phyloP scores from a whole-genome alignment of 805 yeast species.

The Dipodascus geniculatus region DNA sequence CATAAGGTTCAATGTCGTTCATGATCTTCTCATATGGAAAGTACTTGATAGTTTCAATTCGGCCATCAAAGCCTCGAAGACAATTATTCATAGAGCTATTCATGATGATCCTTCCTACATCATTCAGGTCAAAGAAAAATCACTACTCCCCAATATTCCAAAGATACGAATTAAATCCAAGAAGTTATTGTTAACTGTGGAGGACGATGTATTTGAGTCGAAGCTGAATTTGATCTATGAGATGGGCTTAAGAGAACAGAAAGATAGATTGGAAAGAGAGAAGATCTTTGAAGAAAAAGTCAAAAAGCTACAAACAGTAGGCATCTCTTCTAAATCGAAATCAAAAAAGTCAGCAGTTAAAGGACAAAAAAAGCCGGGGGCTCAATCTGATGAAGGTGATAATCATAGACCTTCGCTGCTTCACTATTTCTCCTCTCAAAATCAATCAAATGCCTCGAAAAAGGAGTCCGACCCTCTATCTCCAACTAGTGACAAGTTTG shows the following conservation, averaged over 20 bases:
- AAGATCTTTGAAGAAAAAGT: conserved; percentile 29
- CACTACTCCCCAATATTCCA: conserved; percentile 27
- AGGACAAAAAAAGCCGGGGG: neutral
- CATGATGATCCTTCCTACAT: conserved; percentile 15
- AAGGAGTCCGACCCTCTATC: neutral
- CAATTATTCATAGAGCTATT: conserved; percentile 28
- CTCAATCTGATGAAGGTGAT: neutral
- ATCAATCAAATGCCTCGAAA: neutral
- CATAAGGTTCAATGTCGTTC: conserved; percentile 41
- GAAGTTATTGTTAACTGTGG: conserved; percentile 52
- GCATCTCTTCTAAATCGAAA: neutral
- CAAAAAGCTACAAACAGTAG: conserved; percentile 2
- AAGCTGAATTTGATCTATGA: conserved; percentile 54
- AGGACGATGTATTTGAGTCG: conserved; percentile 84
- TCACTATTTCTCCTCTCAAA: neutral
- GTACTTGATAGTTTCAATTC: conserved; percentile 73
- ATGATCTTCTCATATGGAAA: conserved; percentile 60
- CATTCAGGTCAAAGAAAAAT: conserved; percentile 19
- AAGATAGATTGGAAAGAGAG: conserved; percentile 41
- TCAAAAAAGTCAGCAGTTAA: neutral
- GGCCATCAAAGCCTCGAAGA: conserved; percentile 52
- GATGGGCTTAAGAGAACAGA: conserved; percentile 46
- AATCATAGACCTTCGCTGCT: neutral
- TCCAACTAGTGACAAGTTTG: neutral
- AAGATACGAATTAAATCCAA: conserved; percentile 41